Base-by-base conservation (phyloP, 805 yeast species). In the Citeromyces matritensis region DNA sequence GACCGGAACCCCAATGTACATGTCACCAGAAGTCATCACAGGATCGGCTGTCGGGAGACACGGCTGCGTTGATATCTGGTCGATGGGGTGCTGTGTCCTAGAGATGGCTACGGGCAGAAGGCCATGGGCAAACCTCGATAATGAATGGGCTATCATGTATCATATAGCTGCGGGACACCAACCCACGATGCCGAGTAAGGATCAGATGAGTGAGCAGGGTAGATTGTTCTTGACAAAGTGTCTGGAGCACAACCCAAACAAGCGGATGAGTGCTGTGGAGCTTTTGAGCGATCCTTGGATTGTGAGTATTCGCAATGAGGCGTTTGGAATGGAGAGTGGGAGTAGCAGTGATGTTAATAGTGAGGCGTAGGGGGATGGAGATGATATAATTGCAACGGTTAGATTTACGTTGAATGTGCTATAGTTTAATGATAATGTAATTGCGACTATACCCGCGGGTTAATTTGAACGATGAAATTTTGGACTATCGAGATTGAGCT, bases 111-210 rank as follows among this genome's bases (percentile, higher is more conserved):
- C 97, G 0, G 98, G 98, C 9, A 64, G 85, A 40, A 64, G 95
- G 36, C 98, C 98, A 5, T 91, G 98, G 98, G 80, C 93, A 10
- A 81, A 84, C 51, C 60, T 85, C 37, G 98, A 91, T 46, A 91
- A 91, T 47, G 97, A 88, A 48, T 91, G 93, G 93, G 95, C 97
- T 2, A 82, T 91, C 32, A 88, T 91, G 97, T 91, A 86, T 47
- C 95, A 84, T 50, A 91, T 91, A 46, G 97, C 96, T 1, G 93
- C 94, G 3, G 95, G 95, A 2, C 91, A 83, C 48, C 63, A 72
- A 36, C 98, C 98, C 0, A 84, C 71, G 42, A 60, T 88, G 33
- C 98, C 98, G 4, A 51, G 73, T 0, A 54, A 63, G 2, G 91
- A 79, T 37, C 95, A 84, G 52, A 58, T 91, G 33, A 75, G 91